Percentiles rank a stretch among this genome's conserved stretches.
phyloP scores from a whole-genome alignment of 148 eudicot species.

The Heliosperma pusillum region DNA sequence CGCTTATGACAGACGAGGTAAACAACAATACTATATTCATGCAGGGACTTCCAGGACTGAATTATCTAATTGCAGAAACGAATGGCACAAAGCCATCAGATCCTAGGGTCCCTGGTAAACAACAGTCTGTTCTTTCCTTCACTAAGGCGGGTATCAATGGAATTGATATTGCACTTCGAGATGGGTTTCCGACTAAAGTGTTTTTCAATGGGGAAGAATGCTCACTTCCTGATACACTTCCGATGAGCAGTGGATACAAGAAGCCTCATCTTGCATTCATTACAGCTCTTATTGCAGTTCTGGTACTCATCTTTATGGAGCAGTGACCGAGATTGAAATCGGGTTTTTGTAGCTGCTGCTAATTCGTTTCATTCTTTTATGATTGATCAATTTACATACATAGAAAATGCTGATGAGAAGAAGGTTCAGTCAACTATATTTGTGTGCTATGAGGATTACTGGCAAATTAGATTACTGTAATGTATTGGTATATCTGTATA shows the following conservation, averaged over 20 bases:
- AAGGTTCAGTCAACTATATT: constrained; percentile 18
- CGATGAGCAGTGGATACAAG: constrained; percentile 34
- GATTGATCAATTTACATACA: constrained; percentile 11
- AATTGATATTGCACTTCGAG: constrained; percentile 41
- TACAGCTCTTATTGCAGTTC: constrained; percentile 27
- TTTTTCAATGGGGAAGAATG: constrained; percentile 81
- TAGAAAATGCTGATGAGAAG: constrained; percentile 19
- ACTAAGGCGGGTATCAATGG: constrained; percentile 48
- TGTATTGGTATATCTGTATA: constrained; percentile 25
- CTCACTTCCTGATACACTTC: constrained; percentile 52
- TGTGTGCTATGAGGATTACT: constrained; percentile 18
- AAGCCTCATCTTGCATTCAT: constrained; percentile 24
- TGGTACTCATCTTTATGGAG: constrained; percentile 38
- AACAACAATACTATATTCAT: constrained; percentile 57
- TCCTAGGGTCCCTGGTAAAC: constrained; percentile 76
- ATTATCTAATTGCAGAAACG: constrained; percentile 66
- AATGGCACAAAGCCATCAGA: constrained; percentile 38
- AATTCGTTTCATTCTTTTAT: constrained; percentile 32
- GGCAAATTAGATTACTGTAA: constrained; percentile 23
- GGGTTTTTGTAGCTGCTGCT: constrained; percentile 25
- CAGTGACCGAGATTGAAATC: constrained; percentile 19
- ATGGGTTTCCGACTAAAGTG: constrained; percentile 64
- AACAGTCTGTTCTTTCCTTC: constrained; percentile 68
- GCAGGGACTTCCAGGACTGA: constrained; percentile 59
- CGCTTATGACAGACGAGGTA: constrained; percentile 31